These are phyloP conservation scores for Penicillium argentinense DNA, from an alignment of 495 filamentous ascomycete genomes.

Conservation along the genomic window DNA sequence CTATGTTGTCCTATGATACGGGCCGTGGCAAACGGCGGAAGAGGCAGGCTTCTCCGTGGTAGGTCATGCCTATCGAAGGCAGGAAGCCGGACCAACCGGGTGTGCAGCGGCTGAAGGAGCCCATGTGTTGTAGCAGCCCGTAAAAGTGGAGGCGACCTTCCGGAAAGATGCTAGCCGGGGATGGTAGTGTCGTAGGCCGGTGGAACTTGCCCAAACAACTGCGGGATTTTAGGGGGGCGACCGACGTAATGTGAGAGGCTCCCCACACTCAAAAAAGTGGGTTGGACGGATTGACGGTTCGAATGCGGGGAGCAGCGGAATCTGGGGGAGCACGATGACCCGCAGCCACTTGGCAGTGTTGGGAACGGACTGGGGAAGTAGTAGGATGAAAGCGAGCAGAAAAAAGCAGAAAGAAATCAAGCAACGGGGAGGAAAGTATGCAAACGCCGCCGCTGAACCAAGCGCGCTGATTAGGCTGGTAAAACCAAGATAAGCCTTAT, in stretches of 20 bases:
- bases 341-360: too few species aligned
- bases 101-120: neutral
- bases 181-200: neutral
- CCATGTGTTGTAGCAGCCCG: neutral
- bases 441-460: too few species aligned
- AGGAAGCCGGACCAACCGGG: neutral
- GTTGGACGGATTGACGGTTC: neutral
- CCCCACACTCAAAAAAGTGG: conserved; percentile 4
- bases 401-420: neutral
- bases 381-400: neutral
- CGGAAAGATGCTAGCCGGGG: neutral
- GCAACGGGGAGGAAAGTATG: neutral
- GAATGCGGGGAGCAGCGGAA: conserved; percentile 1
- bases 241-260: neutral
- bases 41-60: neutral
- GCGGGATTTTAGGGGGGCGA: neutral
- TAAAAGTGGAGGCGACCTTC: conserved; percentile 1
- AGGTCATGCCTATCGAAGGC: neutral
- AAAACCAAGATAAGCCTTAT: too few species aligned
- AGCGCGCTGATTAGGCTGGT: too few species aligned
- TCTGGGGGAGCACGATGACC: neutral
- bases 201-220: neutral
- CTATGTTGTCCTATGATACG: neutral
- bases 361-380: too few species aligned
- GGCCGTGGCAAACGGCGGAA: neutral